Conservation (phyloP, 2,329 filamentous ascomycete species). For the Hypoxylon sp. region DNA sequence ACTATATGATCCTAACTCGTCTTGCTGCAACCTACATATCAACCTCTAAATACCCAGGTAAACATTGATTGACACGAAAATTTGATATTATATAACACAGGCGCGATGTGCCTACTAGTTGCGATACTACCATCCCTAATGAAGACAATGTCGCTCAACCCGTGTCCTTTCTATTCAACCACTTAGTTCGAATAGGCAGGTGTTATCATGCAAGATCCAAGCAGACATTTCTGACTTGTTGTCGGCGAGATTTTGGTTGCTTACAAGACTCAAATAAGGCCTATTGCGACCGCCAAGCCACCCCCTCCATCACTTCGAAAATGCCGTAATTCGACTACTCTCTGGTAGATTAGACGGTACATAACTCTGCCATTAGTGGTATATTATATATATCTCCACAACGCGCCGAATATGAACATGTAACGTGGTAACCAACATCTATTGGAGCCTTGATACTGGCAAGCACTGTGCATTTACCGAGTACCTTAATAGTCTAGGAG, state of each 20-base stretch:
- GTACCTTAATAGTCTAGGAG: background rate
- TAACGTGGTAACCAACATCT: background rate
- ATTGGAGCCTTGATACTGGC: background rate
- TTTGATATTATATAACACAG: constrained; percentile 34
- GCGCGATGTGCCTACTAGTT: background rate
- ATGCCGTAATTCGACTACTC: background rate
- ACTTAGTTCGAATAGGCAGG: constrained; percentile 32
- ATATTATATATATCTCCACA: background rate
- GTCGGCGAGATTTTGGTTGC: constrained; percentile 16
- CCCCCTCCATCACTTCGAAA: background rate
- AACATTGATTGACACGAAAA: background rate
- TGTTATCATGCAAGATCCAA: constrained; percentile 30
- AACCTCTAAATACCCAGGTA: constrained; percentile 2
- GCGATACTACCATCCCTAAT: constrained; percentile 23
- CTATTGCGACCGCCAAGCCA: constrained; percentile 10
- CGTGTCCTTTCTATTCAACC: constrained; percentile 17
- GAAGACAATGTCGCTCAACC: constrained; percentile 24
- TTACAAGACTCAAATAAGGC: constrained; percentile 7
- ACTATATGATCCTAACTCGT: background rate
- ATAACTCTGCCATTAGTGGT: constrained; percentile 13
- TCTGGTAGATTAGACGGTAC: constrained; percentile 7
- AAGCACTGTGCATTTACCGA: background rate
- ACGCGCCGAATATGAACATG: background rate
- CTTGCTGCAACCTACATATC: background rate
- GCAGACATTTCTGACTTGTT: constrained; percentile 10